Conservation (phyloP, 148 eudicot species). For the Rhododendron griersonianum region DNA sequence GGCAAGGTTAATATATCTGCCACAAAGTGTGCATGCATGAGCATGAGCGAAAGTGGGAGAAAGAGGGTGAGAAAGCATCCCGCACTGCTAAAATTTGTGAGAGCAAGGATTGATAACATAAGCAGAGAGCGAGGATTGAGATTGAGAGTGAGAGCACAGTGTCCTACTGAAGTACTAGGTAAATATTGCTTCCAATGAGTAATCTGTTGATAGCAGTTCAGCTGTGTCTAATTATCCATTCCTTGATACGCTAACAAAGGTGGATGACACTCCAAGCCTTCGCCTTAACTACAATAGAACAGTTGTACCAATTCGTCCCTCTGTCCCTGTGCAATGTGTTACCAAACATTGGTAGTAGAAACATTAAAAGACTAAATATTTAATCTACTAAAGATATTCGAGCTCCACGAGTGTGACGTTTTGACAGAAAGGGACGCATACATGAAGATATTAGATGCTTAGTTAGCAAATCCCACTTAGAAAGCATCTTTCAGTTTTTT, state of each 20-base stretch:
- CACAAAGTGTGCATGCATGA: too few species aligned
- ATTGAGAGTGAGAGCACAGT: too few species aligned
- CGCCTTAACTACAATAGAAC: background rate
- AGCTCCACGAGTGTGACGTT: background rate
- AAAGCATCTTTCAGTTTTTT: background rate
- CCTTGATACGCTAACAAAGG: background rate
- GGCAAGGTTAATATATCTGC: background rate
- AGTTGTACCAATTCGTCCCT: background rate
- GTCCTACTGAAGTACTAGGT: too few species aligned
- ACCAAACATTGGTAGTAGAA: background rate
- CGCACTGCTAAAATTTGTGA: too few species aligned
- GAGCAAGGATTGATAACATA: too few species aligned
- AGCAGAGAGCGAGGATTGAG: too few species aligned
- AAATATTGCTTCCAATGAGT: background rate
- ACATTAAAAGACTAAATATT: background rate
- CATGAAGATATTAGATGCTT: background rate
- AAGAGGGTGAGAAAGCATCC: too few species aligned
- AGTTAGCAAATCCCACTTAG: background rate
- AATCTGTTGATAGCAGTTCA: background rate
- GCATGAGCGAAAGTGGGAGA: too few species aligned
- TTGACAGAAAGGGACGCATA: background rate
- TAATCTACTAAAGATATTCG: background rate
- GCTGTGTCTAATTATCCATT: background rate
- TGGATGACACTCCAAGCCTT: background rate
- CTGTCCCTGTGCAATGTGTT: background rate